Conservation (phyloP, 352 stramenopile species). For the Globisporangium okanoganense region DNA sequence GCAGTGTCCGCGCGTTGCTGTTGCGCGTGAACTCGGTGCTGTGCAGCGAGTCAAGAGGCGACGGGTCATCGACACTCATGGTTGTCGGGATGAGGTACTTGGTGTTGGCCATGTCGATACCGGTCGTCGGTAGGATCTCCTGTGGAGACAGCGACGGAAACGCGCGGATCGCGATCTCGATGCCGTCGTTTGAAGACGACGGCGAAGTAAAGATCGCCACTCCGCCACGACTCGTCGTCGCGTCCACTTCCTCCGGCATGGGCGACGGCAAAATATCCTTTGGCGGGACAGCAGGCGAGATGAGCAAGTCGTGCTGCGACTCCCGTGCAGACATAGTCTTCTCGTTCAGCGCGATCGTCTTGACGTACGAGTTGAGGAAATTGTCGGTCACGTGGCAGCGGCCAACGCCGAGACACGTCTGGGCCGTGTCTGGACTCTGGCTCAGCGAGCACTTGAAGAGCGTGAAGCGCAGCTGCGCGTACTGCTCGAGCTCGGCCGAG, state of each 20-base stretch:
- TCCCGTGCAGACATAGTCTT: conserved; percentile 37
- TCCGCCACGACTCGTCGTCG: conserved; percentile 11
- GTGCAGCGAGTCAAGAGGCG: conserved; percentile 1
- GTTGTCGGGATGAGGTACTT: conserved; percentile 77
- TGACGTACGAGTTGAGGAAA: conserved; percentile 36
- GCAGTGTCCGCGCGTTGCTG: conserved; percentile 35
- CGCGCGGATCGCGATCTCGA: conserved; percentile 50
- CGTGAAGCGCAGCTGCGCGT: conserved; percentile 63
- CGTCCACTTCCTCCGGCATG: conserved; percentile 10
- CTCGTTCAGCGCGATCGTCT: conserved; percentile 44
- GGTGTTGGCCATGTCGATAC: conserved; percentile 66
- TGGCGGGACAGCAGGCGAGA: conserved; percentile 3
- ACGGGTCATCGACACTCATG: conserved; percentile 30
- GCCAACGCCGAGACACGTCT: conserved; percentile 47
- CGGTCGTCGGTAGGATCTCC: conserved; percentile 48
- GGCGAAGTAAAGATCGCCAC: conserved; percentile 11
- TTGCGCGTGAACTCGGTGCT: conserved; percentile 18
- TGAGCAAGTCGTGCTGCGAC: conserved; percentile 15
- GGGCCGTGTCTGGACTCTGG: conserved; percentile 36
- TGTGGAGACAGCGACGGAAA: conserved; percentile 49
- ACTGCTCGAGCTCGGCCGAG: conserved; percentile 44
- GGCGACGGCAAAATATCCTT: conserved; percentile 2
- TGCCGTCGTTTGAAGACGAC: conserved; percentile 13
- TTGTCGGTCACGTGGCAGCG: conserved; percentile 53
- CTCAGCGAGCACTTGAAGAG: conserved; percentile 52